These are phyloP conservation scores for Chrysoporthe cubensis DNA, from an alignment of 2,329 filamentous ascomycete genomes.

Conservation along the genomic window DNA sequence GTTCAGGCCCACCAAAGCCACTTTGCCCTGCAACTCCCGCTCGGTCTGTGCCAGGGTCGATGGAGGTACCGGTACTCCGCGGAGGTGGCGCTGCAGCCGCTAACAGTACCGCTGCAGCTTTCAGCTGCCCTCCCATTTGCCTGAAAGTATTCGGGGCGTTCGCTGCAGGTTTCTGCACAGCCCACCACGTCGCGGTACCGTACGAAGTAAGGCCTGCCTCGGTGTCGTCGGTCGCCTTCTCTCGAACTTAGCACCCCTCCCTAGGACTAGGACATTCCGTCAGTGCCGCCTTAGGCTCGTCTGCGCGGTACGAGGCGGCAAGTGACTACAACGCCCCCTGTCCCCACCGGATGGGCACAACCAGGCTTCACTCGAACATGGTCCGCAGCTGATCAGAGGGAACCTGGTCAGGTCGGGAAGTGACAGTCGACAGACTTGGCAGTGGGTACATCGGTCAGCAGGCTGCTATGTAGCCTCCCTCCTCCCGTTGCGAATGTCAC, in stretches of 20 bases:
- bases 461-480: background rate
- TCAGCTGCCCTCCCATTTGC: conserved; percentile 41
- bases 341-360: background rate
- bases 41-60: conserved; percentile 2
- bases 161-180: conserved; percentile 42
- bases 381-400: conserved; percentile 2
- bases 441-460: background rate
- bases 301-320: conserved; percentile 15
- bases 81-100: conserved; percentile 37
- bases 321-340: background rate
- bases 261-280: conserved; percentile 3
- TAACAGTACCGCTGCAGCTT: conserved; percentile 36
- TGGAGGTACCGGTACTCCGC: conserved; percentile 25
- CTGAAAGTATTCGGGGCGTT: conserved; percentile 36
- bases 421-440: background rate
- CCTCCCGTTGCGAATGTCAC: background rate
- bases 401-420: background rate
- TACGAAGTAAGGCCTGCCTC: conserved; percentile 17
- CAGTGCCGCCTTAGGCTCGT: background rate
- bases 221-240: conserved; percentile 18
- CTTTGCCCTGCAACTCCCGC: conserved; percentile 15
- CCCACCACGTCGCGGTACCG: conserved; percentile 31
- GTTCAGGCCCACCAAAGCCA: conserved; percentile 14
- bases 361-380: background rate
- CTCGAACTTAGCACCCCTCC: background rate